Evolutionary conservation across 2,329 filamentous ascomycete genomes (phyloP).

Genomic region (Epichloe scottii): DNA sequence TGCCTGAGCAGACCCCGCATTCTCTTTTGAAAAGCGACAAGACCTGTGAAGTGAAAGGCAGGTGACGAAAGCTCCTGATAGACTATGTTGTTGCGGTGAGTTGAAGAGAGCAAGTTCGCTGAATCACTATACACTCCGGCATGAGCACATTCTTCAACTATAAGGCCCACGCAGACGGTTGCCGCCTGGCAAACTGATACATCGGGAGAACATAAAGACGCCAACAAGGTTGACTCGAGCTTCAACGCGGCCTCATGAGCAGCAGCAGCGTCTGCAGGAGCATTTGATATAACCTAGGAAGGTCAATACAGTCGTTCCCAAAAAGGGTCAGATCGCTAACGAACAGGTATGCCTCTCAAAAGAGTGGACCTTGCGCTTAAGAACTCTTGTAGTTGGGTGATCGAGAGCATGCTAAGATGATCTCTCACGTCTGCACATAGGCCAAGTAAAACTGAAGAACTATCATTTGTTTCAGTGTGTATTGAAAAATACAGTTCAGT

Average conservation of each 20-base stretch:
- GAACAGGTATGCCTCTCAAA: constrained; percentile 36
- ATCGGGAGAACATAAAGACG: constrained; percentile 52
- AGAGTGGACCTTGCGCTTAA: constrained; percentile 42
- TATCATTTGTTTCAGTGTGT: constrained; percentile 5
- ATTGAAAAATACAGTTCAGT: neutral
- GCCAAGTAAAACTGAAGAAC: constrained; percentile 27
- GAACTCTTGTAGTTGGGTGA: constrained; percentile 41
- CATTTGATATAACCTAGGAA: constrained; percentile 38
- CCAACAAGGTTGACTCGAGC: constrained; percentile 49
- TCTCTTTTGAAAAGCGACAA: constrained; percentile 59
- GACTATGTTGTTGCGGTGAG: constrained; percentile 47
- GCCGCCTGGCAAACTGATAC: constrained; percentile 54
- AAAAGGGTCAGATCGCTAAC: constrained; percentile 8
- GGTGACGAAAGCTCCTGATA: constrained; percentile 51
- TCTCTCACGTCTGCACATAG: constrained; percentile 36
- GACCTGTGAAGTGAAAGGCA: constrained; percentile 52
- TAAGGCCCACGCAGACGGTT: constrained; percentile 46
- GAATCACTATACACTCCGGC: constrained; percentile 38
- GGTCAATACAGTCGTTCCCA: constrained; percentile 6
- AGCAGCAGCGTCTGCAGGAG: constrained; percentile 42
- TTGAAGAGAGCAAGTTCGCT: constrained; percentile 35
- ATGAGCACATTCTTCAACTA: constrained; percentile 46
- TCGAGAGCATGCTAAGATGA: constrained; percentile 28
- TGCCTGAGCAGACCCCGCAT: constrained; percentile 45
- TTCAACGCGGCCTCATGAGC: constrained; percentile 39